Evolutionary conservation across 352 stramenopile species (phyloP).

Genomic region (Globisporangium camurandrum): DNA sequence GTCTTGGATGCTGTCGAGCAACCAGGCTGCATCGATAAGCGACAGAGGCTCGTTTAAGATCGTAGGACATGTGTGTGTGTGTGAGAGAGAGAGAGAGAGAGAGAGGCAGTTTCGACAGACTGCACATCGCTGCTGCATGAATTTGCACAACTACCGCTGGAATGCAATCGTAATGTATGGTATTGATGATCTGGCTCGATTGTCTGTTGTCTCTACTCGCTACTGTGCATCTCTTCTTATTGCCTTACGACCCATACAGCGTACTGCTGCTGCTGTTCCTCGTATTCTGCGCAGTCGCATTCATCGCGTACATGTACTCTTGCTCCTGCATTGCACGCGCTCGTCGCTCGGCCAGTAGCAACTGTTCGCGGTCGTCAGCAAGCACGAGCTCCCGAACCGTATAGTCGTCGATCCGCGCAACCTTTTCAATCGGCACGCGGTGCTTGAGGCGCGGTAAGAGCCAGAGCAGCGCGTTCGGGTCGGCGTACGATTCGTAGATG

Average conservation of each 20-base stretch:
- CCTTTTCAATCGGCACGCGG: conserved; percentile 73
- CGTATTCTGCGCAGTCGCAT: conserved; percentile 5
- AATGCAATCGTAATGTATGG: no score
- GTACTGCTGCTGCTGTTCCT: conserved; percentile 19
- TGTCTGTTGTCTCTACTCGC: background rate
- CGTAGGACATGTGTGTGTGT: no score
- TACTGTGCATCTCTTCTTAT: no score
- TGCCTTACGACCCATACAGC: conserved; percentile 7
- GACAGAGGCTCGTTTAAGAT: no score
- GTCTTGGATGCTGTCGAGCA: no score
- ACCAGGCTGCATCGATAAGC: no score
- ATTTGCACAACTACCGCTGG: no score
- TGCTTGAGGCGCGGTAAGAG: conserved; percentile 75
- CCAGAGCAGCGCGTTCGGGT: conserved; percentile 76
- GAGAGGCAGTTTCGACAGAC: no score
- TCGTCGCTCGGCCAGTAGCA: conserved; percentile 55
- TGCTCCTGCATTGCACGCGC: conserved; percentile 59
- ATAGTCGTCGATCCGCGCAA: conserved; percentile 73
- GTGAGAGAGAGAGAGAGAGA: no score
- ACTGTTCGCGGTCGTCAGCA: conserved; percentile 68
- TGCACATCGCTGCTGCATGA: no score
- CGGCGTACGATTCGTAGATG: conserved; percentile 77
- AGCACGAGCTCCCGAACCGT: conserved; percentile 71
- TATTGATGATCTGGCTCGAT: background rate
- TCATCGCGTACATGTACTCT: conserved; percentile 34